These are phyloP conservation scores for Spinacia oleracea DNA, from an alignment of 179 eudicot genomes.

Conservation along the genomic window DNA sequence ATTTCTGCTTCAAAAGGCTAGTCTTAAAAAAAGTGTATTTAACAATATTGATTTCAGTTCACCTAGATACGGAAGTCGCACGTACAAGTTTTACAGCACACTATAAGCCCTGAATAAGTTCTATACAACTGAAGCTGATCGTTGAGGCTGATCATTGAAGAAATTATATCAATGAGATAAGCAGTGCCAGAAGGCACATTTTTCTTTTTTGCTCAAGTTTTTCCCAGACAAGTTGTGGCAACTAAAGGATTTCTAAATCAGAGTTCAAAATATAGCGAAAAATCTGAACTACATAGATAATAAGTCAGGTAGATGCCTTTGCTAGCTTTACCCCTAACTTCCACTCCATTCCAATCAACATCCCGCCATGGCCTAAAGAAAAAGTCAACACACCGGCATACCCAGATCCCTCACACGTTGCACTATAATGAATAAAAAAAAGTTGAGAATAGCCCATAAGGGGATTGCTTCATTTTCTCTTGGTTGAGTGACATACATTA, in stretches of 20 bases:
- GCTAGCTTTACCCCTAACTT: constrained; percentile 10
- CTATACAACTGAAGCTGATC: neutral
- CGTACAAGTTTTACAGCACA: neutral
- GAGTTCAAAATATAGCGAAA: constrained; percentile 4
- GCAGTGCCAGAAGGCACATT: neutral
- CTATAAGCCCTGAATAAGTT: neutral
- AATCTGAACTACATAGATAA: neutral
- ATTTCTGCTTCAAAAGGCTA: constrained; percentile 18
- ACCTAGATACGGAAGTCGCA: constrained; percentile 5
- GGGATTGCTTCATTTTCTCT: neutral
- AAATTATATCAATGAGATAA: neutral
- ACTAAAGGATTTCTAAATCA: neutral
- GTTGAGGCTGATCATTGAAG: neutral
- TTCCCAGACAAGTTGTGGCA: neutral
- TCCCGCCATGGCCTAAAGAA: neutral
- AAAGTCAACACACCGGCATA: neutral
- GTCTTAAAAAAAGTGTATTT: neutral
- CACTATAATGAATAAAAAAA: neutral
- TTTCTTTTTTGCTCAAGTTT: constrained; percentile 5
- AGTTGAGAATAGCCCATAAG: neutral
- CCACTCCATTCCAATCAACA: neutral
- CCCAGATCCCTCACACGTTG: neutral
- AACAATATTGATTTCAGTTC: constrained; percentile 1
- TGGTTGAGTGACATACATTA: neutral
- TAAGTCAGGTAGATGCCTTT: neutral